Conservation (phyloP, 129 eudicot genomes). For the Kitagawia praeruptora region DNA sequence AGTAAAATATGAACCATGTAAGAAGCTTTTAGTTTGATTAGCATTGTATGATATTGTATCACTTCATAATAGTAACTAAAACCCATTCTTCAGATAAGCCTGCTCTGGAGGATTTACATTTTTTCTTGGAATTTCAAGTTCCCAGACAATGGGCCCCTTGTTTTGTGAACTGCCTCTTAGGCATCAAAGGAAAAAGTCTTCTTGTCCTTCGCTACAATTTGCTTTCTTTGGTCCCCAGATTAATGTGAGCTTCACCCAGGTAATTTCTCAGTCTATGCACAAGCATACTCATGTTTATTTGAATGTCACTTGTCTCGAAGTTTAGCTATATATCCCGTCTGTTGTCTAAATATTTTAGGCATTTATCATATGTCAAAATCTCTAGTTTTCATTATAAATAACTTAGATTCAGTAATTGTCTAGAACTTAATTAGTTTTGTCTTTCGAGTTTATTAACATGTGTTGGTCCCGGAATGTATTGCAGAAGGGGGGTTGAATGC, state of each 20-base stretch:
- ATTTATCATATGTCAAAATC: neutral
- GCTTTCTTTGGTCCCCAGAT: constrained; percentile 61
- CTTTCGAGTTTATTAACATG: neutral
- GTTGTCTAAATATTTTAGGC: neutral
- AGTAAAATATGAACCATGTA: too few species aligned
- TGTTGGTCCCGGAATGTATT: too few species aligned
- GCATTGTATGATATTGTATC: neutral
- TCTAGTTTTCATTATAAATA: neutral
- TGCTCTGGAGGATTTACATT: constrained; percentile 55
- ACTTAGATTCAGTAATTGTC: neutral
- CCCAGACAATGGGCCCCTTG: constrained; percentile 80
- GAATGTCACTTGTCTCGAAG: neutral
- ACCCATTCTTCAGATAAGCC: constrained; percentile 56
- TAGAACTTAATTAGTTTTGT: neutral
- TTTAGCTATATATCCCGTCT: neutral
- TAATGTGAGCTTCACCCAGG: constrained; percentile 66
- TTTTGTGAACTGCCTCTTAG: constrained; percentile 73
- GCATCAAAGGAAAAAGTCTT: constrained; percentile 58
- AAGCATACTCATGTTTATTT: neutral
- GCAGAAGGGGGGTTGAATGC: too few species aligned
- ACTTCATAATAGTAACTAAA: neutral
- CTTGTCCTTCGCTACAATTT: constrained; percentile 56
- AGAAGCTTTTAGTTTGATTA: neutral
- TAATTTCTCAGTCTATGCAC: constrained; percentile 16
- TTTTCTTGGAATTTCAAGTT: constrained; percentile 88